Percentiles rank a stretch among this genome's conserved stretches.
phyloP scores from a whole-genome alignment of 1,284 basidiomycete species.

The Moniliella sp. region DNA sequence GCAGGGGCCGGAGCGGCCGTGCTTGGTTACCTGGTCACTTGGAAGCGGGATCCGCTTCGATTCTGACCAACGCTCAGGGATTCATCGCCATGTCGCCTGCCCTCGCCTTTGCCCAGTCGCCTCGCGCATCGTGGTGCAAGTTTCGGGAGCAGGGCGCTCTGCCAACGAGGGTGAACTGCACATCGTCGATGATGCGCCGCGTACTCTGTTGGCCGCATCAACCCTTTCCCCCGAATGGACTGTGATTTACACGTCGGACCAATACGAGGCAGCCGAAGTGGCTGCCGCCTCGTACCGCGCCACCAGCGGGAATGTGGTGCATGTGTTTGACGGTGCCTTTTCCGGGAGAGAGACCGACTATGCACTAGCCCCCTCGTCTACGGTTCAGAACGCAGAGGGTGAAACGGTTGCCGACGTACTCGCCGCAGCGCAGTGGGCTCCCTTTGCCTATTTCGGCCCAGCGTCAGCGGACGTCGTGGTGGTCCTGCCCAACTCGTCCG shows the following conservation, averaged over 20 bases:
- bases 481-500: conserved; percentile 25
- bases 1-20: conserved; percentile 44
- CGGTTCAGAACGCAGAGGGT: conserved; percentile 44
- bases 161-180: too few species aligned
- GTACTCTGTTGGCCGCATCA: too few species aligned
- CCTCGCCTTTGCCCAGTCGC: too few species aligned
- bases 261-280: conserved; percentile 24
- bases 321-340: conserved; percentile 32
- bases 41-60: too few species aligned
- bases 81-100: conserved; percentile 26
- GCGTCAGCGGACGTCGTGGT: conserved; percentile 17
- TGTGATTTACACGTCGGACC: too few species aligned
- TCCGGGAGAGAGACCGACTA: conserved; percentile 18
- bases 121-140: conserved; percentile 30
- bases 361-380: conserved; percentile 7
- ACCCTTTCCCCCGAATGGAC: too few species aligned
- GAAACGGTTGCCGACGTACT: conserved; percentile 37
- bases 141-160: conserved; percentile 22
- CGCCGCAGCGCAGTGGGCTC: conserved; percentile 5
- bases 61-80: conserved; percentile 25
- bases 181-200: too few species aligned
- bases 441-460: conserved; percentile 27
- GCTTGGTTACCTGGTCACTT: conserved; percentile 26
- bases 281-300: conserved; percentile 24
- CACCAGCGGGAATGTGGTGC: conserved; percentile 14